Percentiles rank a stretch among this genome's conserved stretches.
Evolutionary conservation across 1,284 basidiomycete genomes (phyloP).

Genomic region (Pisolithus thermaeus): DNA sequence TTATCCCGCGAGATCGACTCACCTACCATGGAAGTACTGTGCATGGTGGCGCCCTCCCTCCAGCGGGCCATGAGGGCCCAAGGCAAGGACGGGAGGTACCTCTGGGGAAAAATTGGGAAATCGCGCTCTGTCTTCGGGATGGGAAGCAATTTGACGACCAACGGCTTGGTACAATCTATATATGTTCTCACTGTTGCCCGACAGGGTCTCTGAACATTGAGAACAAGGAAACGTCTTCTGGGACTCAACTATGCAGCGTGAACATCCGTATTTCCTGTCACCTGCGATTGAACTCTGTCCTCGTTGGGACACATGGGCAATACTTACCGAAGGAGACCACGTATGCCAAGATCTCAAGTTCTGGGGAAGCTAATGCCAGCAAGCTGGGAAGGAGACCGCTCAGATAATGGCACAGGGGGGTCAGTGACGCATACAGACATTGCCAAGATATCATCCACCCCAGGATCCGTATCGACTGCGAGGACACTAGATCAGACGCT

Average conservation of each 20-base stretch:
- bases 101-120: slow-evolving; percentile 55
- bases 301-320: not conserved
- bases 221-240: not conserved
- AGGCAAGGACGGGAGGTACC: slow-evolving; percentile 56
- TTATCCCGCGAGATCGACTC: slow-evolving; percentile 17
- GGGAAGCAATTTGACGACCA: slow-evolving; percentile 53
- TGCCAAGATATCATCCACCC: slow-evolving; percentile 88
- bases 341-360: slow-evolving; percentile 74
- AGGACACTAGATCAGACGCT: slow-evolving; percentile 7
- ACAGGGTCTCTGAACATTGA: slow-evolving; percentile 14
- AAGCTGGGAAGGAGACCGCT: slow-evolving; percentile 35
- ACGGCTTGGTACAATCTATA: slow-evolving; percentile 75
- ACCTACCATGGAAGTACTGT: slow-evolving; percentile 83
- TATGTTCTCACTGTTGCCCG: slow-evolving; percentile 57
- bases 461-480: slow-evolving; percentile 78
- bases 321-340: slow-evolving; percentile 71
- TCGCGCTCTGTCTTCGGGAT: slow-evolving; percentile 49
- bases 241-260: slow-evolving; percentile 50
- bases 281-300: not conserved
- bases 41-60: slow-evolving; percentile 76
- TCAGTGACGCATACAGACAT: slow-evolving; percentile 33
- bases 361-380: slow-evolving; percentile 67
- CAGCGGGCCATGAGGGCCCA: slow-evolving; percentile 70
- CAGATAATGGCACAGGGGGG: not conserved
- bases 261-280: slow-evolving; percentile 65